A percentile compares a stretch with the other conserved stretches of the same genome.
Evolutionary conservation across 352 stramenopile species (phyloP).

Genomic region (Peronosclerospora sorghi): DNA sequence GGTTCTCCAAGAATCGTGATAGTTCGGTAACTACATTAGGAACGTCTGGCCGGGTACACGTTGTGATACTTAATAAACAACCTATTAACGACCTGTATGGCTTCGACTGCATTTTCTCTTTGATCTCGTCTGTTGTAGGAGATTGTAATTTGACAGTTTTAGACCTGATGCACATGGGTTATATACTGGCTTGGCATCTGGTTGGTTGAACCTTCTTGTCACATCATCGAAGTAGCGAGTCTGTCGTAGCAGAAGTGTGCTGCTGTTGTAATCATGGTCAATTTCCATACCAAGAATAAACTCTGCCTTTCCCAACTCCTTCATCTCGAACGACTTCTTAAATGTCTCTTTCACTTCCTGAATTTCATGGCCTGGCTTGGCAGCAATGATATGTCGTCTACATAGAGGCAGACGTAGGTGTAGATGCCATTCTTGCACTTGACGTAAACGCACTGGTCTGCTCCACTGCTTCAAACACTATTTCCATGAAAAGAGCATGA

Average conservation of each 20-base stretch:
- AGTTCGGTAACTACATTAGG: not conserved
- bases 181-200: not conserved
- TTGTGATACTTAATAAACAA: not conserved
- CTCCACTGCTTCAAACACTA: conserved; percentile 8
- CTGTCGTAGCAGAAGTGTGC: too few species aligned
- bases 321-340: too few species aligned
- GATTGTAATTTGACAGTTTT: conserved; percentile 3
- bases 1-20: not conserved
- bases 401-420: conserved; percentile 7
- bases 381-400: conserved; percentile 8
- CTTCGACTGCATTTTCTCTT: not conserved
- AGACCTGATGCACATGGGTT: conserved; percentile 1
- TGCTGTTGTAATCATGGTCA: too few species aligned
- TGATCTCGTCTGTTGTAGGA: not conserved
- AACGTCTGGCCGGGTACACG: not conserved
- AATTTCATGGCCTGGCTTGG: conserved; percentile 2
- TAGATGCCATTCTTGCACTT: conserved; percentile 4
- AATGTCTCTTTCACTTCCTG: conserved; percentile 5
- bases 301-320: too few species aligned
- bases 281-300: too few species aligned
- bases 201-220: not conserved
- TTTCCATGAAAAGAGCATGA: conserved; percentile 5
- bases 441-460: conserved; percentile 12
- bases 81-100: not conserved
- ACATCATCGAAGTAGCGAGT: conserved; percentile 1